Evolutionary conservation across 441 rosid genomes (phyloP).

Genomic region (Aleurites moluccanus): DNA sequence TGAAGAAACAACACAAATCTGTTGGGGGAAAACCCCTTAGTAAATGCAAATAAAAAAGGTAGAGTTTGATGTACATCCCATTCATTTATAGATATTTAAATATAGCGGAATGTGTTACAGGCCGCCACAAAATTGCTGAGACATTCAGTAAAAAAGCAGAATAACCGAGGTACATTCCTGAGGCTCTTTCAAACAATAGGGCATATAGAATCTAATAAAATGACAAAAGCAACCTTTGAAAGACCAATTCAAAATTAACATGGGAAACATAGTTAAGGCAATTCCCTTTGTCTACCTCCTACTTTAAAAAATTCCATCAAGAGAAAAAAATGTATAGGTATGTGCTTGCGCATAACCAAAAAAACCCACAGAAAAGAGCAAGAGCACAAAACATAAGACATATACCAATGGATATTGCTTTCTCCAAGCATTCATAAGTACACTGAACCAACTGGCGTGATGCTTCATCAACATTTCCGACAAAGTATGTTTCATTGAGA

Average conservation of each 20-base stretch:
- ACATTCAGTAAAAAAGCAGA: neutral
- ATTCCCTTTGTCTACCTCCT: neutral
- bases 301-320: neutral
- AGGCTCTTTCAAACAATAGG: neutral
- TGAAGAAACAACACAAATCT: neutral
- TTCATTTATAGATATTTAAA: neutral
- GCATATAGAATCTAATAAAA: neutral
- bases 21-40: no score
- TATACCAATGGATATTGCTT: constrained; percentile 81
- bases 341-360: neutral
- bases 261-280: neutral
- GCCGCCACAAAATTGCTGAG: neutral
- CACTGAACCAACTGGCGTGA: constrained; percentile 76
- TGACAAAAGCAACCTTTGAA: neutral
- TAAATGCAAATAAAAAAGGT: neutral
- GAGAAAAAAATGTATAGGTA: neutral
- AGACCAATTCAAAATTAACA: neutral
- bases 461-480: constrained; percentile 89
- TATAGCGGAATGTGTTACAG: neutral
- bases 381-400: constrained; percentile 21
- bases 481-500: constrained; percentile 91
- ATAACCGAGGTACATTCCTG: neutral
- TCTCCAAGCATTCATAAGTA: constrained; percentile 90
- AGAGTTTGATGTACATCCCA: neutral
- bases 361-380: neutral